Conservation (phyloP, 2,329 filamentous ascomycete species). For the Ceratocystis papillata region DNA sequence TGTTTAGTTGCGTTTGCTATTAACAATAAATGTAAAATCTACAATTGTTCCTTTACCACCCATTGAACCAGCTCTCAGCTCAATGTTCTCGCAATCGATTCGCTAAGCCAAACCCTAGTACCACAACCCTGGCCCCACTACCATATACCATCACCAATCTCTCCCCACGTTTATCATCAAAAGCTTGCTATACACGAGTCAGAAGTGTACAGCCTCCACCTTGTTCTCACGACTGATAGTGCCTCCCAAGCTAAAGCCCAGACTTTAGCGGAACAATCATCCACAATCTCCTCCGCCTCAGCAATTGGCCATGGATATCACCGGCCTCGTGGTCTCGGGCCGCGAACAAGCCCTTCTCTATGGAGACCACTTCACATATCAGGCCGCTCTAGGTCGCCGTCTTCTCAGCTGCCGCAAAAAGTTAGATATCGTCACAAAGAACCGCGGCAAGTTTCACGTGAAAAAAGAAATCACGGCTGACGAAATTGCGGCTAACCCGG, state of each 20-base stretch:
- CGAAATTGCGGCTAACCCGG: slow-evolving; percentile 62
- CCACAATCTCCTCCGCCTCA: neutral
- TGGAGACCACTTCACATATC: slow-evolving; percentile 81
- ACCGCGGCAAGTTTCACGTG: slow-evolving; percentile 71
- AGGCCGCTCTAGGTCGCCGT: slow-evolving; percentile 65
- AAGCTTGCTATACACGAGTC: no score
- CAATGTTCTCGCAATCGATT: no score
- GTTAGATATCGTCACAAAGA: slow-evolving; percentile 71
- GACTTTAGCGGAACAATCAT: neutral
- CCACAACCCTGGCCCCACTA: neutral
- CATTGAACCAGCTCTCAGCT: no score
- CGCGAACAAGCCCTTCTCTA: slow-evolving; percentile 76
- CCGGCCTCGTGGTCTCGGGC: slow-evolving; percentile 65
- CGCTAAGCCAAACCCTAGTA: neutral
- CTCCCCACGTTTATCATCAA: no score
- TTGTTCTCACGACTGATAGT: neutral
- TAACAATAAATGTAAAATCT: no score
- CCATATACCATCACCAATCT: neutral
- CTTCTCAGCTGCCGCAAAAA: slow-evolving; percentile 76
- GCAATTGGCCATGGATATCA: slow-evolving; percentile 65
- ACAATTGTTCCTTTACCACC: no score
- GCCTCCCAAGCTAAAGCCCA: neutral
- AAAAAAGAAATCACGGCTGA: slow-evolving; percentile 61
- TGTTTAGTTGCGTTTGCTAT: no score
- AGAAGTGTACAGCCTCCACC: no score